Base-by-base conservation (phyloP, 106 monocot species). In the Cymbidium sinense region DNA sequence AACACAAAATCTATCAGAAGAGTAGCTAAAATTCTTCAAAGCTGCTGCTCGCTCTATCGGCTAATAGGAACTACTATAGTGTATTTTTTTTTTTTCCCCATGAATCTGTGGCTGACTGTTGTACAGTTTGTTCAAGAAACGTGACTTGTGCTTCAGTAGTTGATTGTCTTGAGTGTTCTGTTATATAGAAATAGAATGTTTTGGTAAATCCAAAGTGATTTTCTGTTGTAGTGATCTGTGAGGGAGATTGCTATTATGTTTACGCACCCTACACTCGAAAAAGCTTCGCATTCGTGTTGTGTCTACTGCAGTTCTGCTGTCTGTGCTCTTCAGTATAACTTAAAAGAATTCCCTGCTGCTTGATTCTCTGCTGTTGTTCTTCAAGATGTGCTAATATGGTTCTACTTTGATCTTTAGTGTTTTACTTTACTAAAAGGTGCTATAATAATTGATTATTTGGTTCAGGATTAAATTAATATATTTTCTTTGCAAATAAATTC, bases 141-240 rank as follows among this genome's bases (percentile, higher is more conserved):
- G 69, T 10, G 29, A 47, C 47, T 47, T 33, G n/a, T 2, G 69
- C 69, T 69, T 11, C 31, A 33, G 69, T 69, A 33, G 31, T 17
- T 1, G 69, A 18, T 39, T 18, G 20, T 72, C n/a, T 72, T 23
- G 71, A 20, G 37, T 39, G 18, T 72, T 72, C n/a, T 72, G 18
- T 72, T 72, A 7, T 72, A 8, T 72, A 37, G 71, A 72, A 37
- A n/a, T 36, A 71, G 19, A 71, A 71, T 25, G 47, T 47, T 47
- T 47, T 47, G 47, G 15, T 47, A 47, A 41, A 41, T 41, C 41
- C 41, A 41, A 41, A 9, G 41, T 41, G 41, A 9, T 41, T 41
- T 41, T 47, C 13, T 47, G 13, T 47, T 13, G 47, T 15, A 47
- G 47, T 47, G 47, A 47, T 47, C n/a, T 47, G 47, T 47, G 30